These are phyloP conservation scores for Hypomontagnella submonticulosa DNA, from an alignment of 495 filamentous ascomycete genomes.

Conservation along the genomic window DNA sequence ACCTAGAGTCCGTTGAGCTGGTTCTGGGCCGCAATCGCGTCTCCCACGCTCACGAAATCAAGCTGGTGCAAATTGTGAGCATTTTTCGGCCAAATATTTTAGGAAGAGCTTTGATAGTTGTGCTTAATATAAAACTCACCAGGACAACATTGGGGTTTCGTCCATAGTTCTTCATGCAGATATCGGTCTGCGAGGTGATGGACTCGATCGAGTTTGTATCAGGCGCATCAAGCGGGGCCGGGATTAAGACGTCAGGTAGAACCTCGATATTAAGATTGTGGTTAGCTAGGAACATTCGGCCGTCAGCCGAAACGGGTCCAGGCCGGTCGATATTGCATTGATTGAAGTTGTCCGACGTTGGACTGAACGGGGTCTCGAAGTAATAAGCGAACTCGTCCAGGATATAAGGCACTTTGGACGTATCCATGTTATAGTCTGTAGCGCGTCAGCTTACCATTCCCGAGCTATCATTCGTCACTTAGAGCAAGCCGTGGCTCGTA, in stretches of 20 bases:
- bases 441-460: slow-evolving; percentile 1
- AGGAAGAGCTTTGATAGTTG: too few relatives aligned
- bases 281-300: slow-evolving; percentile 83
- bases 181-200: slow-evolving; percentile 70
- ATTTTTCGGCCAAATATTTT: not conserved
- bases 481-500: slow-evolving; percentile 18
- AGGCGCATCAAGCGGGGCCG: slow-evolving; percentile 68
- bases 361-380: slow-evolving; percentile 76
- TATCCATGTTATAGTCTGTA: slow-evolving; percentile 79
- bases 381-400: slow-evolving; percentile 74
- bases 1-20: slow-evolving; percentile 44
- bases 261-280: slow-evolving; percentile 82
- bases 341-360: slow-evolving; percentile 66
- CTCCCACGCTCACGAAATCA: slow-evolving; percentile 42
- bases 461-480: not conserved
- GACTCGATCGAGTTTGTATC: slow-evolving; percentile 71
- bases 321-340: slow-evolving; percentile 70
- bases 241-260: slow-evolving; percentile 62
- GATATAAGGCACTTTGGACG: slow-evolving; percentile 73
- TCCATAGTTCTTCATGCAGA: slow-evolving; percentile 70
- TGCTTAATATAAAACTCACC: slow-evolving; percentile 53
- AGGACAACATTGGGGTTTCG: slow-evolving; percentile 82
- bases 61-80: slow-evolving; percentile 38
- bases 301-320: slow-evolving; percentile 56
- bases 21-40: slow-evolving; percentile 39